These are phyloP conservation scores for Hypoxylon sp. DNA, from an alignment of 2,329 filamentous ascomycete species.

Conservation along the genomic window DNA sequence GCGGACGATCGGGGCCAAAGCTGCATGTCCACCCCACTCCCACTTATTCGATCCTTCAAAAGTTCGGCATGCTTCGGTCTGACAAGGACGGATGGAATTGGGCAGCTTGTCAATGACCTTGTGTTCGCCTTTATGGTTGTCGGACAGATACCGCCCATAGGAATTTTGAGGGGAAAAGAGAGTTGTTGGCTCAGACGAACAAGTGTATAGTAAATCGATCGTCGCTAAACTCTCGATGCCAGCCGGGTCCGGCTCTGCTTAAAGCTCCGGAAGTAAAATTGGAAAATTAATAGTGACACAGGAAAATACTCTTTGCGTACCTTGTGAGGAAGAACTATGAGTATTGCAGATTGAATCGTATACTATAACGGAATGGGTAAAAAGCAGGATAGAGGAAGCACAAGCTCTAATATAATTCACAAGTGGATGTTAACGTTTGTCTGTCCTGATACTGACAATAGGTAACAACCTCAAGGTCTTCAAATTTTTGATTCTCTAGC, in stretches of 20 bases:
- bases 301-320: conserved; percentile 27
- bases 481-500: conserved; percentile 13
- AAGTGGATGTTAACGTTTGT: background rate
- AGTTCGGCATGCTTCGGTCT: conserved; percentile 36
- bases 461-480: background rate
- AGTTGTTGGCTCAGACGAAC: background rate
- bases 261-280: conserved; percentile 10
- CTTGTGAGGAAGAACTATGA: conserved; percentile 1
- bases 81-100: conserved; percentile 8
- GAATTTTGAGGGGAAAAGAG: background rate
- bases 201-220: background rate
- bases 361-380: conserved; percentile 5
- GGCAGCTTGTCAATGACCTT: background rate
- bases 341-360: background rate
- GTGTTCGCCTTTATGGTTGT: conserved; percentile 3
- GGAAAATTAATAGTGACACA: conserved; percentile 8
- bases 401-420: background rate
- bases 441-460: background rate
- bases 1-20: conserved; percentile 27
- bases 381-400: background rate
- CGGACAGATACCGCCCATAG: background rate
- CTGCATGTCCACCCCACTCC: conserved; percentile 37
- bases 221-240: background rate
- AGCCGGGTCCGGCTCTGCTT: conserved; percentile 25
- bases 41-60: conserved; percentile 19